Conservation (phyloP, 345 rosid species). For the Camelina neglecta region DNA sequence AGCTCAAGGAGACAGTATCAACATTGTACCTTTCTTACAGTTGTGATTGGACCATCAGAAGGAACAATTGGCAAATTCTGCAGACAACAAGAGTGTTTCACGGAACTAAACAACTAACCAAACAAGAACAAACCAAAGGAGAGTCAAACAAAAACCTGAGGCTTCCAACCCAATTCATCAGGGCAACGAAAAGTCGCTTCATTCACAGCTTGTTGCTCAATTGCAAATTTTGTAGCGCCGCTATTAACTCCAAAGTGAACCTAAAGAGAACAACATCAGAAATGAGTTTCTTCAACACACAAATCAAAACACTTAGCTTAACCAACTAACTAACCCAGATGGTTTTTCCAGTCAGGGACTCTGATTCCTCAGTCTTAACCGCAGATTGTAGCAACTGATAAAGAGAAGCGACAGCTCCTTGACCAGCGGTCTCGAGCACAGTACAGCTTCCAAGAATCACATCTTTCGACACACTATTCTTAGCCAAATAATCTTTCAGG, state of each 20-base stretch:
- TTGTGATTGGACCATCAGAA: constrained; percentile 78
- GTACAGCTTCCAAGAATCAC: constrained; percentile 74
- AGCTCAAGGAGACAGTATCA: not conserved
- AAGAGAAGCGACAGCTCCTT: constrained; percentile 67
- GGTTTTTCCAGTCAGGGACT: constrained; percentile 55
- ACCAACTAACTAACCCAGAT: constrained; percentile 68
- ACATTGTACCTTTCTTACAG: constrained; percentile 66
- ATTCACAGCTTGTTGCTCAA: constrained; percentile 93
- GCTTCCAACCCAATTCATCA: constrained; percentile 99
- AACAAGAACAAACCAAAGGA: constrained; percentile 3
- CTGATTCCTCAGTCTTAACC: constrained; percentile 51
- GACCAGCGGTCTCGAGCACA: constrained; percentile 91
- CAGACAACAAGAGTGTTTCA: constrained; percentile 37
- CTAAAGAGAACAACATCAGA: constrained; percentile 46
- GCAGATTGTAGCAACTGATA: constrained; percentile 71
- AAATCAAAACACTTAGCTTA: not conserved
- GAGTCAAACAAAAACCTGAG: constrained; percentile 66
- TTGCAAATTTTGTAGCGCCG: constrained; percentile 85
- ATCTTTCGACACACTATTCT: constrained; percentile 74
- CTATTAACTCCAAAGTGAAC: constrained; percentile 95
- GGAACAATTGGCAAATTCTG: constrained; percentile 86
- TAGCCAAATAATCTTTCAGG: constrained; percentile 69
- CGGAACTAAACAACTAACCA: constrained; percentile 1
- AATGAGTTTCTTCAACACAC: constrained; percentile 4
- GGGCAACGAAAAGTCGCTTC: constrained; percentile 98